These are phyloP conservation scores for Monilinia fructigena DNA, from an alignment of 2,329 filamentous ascomycete genomes.

Conservation along the genomic window DNA sequence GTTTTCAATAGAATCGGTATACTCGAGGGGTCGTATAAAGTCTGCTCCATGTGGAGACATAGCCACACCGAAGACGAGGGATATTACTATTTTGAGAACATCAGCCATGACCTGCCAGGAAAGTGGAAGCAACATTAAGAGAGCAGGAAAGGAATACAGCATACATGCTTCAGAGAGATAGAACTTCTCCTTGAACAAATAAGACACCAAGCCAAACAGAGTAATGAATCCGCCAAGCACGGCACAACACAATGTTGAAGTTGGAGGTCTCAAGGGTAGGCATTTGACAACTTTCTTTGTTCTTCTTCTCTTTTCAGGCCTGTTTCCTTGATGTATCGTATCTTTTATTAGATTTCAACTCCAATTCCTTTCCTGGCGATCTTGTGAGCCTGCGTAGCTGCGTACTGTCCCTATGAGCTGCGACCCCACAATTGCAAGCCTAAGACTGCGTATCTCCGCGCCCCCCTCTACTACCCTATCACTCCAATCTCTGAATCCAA, in stretches of 20 bases:
- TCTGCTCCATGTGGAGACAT: slow-evolving; percentile 79
- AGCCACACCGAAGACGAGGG: slow-evolving; percentile 72
- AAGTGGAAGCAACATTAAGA: not conserved
- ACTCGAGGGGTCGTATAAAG: slow-evolving; percentile 72
- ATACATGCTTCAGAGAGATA: slow-evolving; percentile 87
- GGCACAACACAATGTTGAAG: slow-evolving; percentile 56
- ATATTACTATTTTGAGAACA: slow-evolving; percentile 67
- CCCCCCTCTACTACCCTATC: too few species aligned
- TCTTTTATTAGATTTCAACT: not conserved
- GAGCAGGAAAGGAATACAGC: slow-evolving; percentile 37
- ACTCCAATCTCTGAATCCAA: too few species aligned
- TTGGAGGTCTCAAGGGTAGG: slow-evolving; percentile 51
- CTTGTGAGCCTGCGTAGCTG: not conserved
- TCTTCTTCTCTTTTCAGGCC: not conserved
- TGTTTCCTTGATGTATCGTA: not conserved
- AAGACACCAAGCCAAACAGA: slow-evolving; percentile 86
- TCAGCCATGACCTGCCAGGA: not conserved
- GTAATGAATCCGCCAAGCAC: slow-evolving; percentile 84
- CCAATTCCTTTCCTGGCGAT: not conserved
- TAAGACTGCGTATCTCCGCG: not conserved
- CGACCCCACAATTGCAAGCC: not conserved
- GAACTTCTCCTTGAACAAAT: slow-evolving; percentile 83
- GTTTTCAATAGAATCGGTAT: slow-evolving; percentile 59
- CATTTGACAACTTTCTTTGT: slow-evolving; percentile 42
- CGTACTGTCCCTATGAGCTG: not conserved